A percentile compares a stretch with the other conserved stretches of the same genome.
Evolutionary conservation across 495 filamentous ascomycete species (phyloP).

Genomic region (Penicillium arizonense): DNA sequence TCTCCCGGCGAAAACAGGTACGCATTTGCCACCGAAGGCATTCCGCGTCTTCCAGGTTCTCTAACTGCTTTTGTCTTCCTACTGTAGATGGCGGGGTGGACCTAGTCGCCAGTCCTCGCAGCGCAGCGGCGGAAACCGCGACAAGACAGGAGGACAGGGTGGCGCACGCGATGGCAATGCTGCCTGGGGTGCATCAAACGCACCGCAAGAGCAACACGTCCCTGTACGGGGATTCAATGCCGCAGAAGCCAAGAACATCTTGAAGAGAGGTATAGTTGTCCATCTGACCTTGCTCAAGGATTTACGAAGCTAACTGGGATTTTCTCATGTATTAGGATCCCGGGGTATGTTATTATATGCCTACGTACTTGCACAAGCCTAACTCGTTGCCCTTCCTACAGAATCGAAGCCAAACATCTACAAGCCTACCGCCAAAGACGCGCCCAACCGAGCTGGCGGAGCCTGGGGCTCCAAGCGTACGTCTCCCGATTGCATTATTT

Average conservation of each 20-base stretch:
- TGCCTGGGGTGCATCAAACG: conserved; percentile 28
- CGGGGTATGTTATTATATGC: conserved; percentile 21
- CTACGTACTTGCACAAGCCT: neutral
- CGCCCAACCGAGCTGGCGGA: conserved; percentile 36
- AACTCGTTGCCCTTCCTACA: conserved; percentile 15
- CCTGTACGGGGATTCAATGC: conserved; percentile 50
- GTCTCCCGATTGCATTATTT: conserved; percentile 1
- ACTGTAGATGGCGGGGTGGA: conserved; percentile 41
- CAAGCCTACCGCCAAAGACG: conserved; percentile 40
- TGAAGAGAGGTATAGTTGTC: conserved; percentile 37
- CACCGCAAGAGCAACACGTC: conserved; percentile 41
- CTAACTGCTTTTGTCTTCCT: conserved; percentile 8
- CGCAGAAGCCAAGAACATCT: conserved; percentile 38
- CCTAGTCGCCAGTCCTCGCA: conserved; percentile 43
- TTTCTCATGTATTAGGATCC: conserved; percentile 20
- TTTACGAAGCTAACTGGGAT: conserved; percentile 1
- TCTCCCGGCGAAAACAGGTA: conserved; percentile 39
- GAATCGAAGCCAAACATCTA: conserved; percentile 37
- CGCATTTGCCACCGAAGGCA: neutral
- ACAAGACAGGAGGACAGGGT: conserved; percentile 29
- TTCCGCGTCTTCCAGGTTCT: neutral
- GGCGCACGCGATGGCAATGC: conserved; percentile 29
- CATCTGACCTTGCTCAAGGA: neutral
- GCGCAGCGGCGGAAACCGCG: conserved; percentile 34
- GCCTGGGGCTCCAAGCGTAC: conserved; percentile 54